Percentiles rank a stretch among this genome's conserved stretches.
phyloP scores from a whole-genome alignment of 2,329 filamentous ascomycete species.

The Leptosphaerulina australis region DNA sequence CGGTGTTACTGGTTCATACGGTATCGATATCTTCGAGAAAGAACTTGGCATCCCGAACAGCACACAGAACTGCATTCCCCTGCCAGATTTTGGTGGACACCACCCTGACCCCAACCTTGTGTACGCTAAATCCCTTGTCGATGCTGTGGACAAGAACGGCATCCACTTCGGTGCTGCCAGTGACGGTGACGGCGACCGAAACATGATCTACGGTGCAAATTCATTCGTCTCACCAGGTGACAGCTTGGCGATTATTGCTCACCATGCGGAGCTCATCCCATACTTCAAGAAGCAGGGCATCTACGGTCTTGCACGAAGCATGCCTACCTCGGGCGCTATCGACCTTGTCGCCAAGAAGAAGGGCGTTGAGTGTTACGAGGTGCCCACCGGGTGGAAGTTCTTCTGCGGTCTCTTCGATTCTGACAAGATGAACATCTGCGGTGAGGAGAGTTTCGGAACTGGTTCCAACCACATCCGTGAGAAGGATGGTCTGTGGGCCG shows the following conservation, averaged over 20 bases:
- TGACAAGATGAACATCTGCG: slow-evolving; percentile 99
- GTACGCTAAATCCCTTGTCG: slow-evolving; percentile 92
- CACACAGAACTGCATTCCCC: slow-evolving; percentile 90
- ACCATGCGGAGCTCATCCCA: slow-evolving; percentile 93
- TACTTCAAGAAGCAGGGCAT: slow-evolving; percentile 99
- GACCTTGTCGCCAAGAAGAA: slow-evolving; percentile 96
- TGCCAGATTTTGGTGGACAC: slow-evolving; percentile 93
- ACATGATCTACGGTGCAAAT: slow-evolving; percentile 99
- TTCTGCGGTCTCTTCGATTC: slow-evolving; percentile 96
- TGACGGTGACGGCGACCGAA: slow-evolving; percentile 96
- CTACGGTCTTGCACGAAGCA: slow-evolving; percentile 91
- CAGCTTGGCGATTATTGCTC: slow-evolving; percentile 96
- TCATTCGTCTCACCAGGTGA: slow-evolving; percentile 97
- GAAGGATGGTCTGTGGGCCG: slow-evolving; percentile 97
- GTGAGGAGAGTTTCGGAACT: slow-evolving; percentile 97
- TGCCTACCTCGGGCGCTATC: slow-evolving; percentile 95
- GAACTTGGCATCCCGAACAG: slow-evolving; percentile 84
- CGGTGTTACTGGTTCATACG: slow-evolving; percentile 95
- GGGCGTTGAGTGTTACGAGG: slow-evolving; percentile 89
- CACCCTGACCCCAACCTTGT: slow-evolving; percentile 98
- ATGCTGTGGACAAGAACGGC: slow-evolving; percentile 85
- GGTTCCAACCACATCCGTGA: slow-evolving; percentile 98
- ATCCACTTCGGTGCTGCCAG: slow-evolving; percentile 97
- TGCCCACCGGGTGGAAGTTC: slow-evolving; percentile 98
- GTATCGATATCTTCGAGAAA: slow-evolving; percentile 90